Conservation (phyloP, 2,329 filamentous ascomycete genomes). For the Beauveria asiatica region DNA sequence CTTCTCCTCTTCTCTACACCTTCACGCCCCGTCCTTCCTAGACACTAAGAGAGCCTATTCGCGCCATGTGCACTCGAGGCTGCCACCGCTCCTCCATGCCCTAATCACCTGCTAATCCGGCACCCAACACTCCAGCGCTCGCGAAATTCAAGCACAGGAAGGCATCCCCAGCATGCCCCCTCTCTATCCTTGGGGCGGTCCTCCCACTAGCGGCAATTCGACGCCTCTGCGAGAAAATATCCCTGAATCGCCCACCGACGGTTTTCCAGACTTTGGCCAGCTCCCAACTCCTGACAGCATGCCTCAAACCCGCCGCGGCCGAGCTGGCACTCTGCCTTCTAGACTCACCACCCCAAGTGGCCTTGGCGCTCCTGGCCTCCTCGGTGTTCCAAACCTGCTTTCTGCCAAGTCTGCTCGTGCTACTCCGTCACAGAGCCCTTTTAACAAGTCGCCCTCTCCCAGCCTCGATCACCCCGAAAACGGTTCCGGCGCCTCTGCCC, state of each 20-base stretch:
- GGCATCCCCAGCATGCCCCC: constrained; percentile 61
- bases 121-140: constrained; percentile 50
- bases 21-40: background rate
- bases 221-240: constrained; percentile 96
- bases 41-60: too few species aligned
- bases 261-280: constrained; percentile 82
- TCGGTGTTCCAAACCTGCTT: constrained; percentile 42
- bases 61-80: background rate
- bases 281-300: constrained; percentile 58
- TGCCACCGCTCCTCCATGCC: background rate
- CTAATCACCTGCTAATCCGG: background rate
- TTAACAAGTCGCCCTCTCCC: constrained; percentile 56
- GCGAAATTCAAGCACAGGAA: constrained; percentile 96
- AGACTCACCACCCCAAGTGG: constrained; percentile 74
- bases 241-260: constrained; percentile 91
- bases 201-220: constrained; percentile 91
- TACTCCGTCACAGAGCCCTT: constrained; percentile 81
- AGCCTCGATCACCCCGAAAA: constrained; percentile 41
- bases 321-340: constrained; percentile 93
- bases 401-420: constrained; percentile 74
- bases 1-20: constrained; percentile 15
- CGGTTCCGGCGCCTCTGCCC: constrained; percentile 60
- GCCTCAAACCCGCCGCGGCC: constrained; percentile 66
- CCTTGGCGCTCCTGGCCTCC: constrained; percentile 39
- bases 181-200: constrained; percentile 81